phyloP scores from a whole-genome alignment of 352 stramenopile species.

The Plasmopara viticola region DNA sequence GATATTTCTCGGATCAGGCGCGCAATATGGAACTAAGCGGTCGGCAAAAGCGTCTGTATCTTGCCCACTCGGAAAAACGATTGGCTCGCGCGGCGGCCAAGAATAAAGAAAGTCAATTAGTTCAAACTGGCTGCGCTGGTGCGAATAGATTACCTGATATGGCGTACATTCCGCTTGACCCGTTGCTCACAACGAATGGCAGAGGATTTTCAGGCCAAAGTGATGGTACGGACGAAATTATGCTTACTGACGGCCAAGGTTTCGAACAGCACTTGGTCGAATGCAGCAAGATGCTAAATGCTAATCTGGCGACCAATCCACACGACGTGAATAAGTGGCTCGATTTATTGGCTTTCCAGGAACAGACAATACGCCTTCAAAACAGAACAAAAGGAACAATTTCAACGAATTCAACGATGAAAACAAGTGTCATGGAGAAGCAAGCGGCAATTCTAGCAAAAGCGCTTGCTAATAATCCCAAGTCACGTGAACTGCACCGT shows the following conservation, averaged over 20 bases:
- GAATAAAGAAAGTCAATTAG: conserved; percentile 3
- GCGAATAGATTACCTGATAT: conserved; percentile 24
- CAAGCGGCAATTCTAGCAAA: conserved; percentile 55
- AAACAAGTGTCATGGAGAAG: conserved; percentile 46
- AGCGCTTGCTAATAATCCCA: conserved; percentile 46
- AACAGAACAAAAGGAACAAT: conserved; percentile 16
- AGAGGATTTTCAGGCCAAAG: background rate
- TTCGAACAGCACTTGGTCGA: conserved; percentile 58
- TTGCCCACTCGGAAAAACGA: conserved; percentile 68
- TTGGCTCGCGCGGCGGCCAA: conserved; percentile 12
- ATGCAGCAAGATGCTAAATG: conserved; percentile 46
- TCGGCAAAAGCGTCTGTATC: conserved; percentile 41
- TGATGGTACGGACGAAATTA: conserved; percentile 20
- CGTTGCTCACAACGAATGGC: conserved; percentile 26
- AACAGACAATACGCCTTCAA: conserved; percentile 41
- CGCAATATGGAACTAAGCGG: conserved; percentile 34
- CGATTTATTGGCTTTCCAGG: conserved; percentile 70
- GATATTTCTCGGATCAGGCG: conserved; percentile 55
- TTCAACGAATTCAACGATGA: conserved; percentile 10
- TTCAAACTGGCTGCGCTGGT: too few relatives aligned
- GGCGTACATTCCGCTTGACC: conserved; percentile 55
- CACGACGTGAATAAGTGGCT: conserved; percentile 49
- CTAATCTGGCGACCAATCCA: conserved; percentile 31
- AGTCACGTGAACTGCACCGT: conserved; percentile 32
- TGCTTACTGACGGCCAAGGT: conserved; percentile 61